Evolutionary conservation across 257 asterid species (phyloP).

Genomic region (Perilla frutescens): DNA sequence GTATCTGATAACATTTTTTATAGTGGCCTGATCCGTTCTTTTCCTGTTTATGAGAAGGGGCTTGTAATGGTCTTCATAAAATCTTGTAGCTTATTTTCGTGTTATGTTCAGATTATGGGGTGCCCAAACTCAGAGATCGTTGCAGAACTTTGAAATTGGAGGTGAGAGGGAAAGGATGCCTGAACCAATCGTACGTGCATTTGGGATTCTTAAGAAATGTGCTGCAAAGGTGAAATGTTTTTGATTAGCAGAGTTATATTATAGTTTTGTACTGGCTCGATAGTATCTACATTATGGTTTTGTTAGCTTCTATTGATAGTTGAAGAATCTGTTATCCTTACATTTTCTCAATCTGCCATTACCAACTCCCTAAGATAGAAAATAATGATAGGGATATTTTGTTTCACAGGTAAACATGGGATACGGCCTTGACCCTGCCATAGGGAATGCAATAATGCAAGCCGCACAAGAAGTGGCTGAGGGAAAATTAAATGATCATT

Average conservation of each 20-base stretch:
- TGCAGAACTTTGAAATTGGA: constrained; percentile 96
- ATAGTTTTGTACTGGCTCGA: constrained; percentile 10
- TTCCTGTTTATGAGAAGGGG: neutral
- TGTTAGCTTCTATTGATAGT: constrained; percentile 7
- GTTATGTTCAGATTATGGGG: constrained; percentile 79
- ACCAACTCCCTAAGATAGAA: neutral
- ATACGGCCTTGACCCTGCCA: constrained; percentile 92
- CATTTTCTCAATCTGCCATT: constrained; percentile 16
- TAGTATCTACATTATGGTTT: constrained; percentile 7
- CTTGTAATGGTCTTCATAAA: neutral
- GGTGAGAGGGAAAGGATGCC: constrained; percentile 99
- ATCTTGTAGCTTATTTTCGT: neutral
- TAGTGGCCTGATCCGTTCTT: neutral
- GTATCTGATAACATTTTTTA: neutral
- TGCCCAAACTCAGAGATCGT: constrained; percentile 94
- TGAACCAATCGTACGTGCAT: constrained; percentile 87
- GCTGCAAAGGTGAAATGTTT: constrained; percentile 79
- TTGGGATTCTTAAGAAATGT: constrained; percentile 94
- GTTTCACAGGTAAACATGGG: constrained; percentile 81
- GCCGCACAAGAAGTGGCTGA: constrained; percentile 99
- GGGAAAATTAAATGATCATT: constrained; percentile 92
- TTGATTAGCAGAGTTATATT: constrained; percentile 1
- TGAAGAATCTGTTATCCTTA: constrained; percentile 8
- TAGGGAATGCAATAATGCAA: constrained; percentile 93
- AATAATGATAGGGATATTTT: constrained; percentile 4